Percentiles rank a stretch among this genome's conserved stretches.
These are phyloP conservation scores for Botrytis aclada DNA, from an alignment of 2,329 filamentous ascomycete species.

Conservation along the genomic window DNA sequence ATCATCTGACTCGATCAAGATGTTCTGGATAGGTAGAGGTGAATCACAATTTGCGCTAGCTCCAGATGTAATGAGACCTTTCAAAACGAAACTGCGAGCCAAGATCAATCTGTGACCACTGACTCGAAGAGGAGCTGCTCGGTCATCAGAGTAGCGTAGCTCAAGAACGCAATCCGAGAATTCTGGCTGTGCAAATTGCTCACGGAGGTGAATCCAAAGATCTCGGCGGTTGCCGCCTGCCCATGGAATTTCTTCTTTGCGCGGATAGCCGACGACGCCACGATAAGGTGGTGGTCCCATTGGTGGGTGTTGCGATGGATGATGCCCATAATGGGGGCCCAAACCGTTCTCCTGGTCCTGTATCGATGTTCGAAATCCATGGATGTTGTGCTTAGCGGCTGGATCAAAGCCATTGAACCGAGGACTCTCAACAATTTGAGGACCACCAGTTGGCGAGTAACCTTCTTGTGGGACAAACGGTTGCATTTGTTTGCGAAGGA, in stretches of 20 bases:
- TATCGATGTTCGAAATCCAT: constrained; percentile 57
- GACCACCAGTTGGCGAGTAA: constrained; percentile 38
- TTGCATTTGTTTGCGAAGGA: constrained; percentile 33
- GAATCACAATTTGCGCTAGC: constrained; percentile 34
- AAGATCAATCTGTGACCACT: constrained; percentile 55
- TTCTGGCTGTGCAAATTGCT: constrained; percentile 41
- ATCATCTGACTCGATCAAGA: constrained; percentile 50
- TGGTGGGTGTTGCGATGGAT: constrained; percentile 41
- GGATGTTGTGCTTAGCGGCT: constrained; percentile 59
- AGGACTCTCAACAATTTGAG: constrained; percentile 27
- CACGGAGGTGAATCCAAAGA: constrained; percentile 42
- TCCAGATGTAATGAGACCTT: constrained; percentile 36
- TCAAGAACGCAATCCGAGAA: constrained; percentile 49
- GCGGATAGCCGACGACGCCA: constrained; percentile 21
- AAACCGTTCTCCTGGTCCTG: constrained; percentile 41
- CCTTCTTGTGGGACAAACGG: constrained; percentile 38
- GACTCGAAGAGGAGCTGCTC: constrained; percentile 44
- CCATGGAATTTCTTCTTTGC: constrained; percentile 29
- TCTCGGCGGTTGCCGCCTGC: constrained; percentile 39
- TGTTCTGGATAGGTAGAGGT: constrained; percentile 37
- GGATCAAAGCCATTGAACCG: constrained; percentile 44
- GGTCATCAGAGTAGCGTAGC: constrained; percentile 44
- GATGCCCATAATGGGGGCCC: constrained; percentile 39
- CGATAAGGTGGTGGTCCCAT: constrained; percentile 32
- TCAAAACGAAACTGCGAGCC: constrained; percentile 49